These are phyloP conservation scores for Yamadazyma mexicana DNA, from an alignment of 1,139 yeast species.

Conservation along the genomic window DNA sequence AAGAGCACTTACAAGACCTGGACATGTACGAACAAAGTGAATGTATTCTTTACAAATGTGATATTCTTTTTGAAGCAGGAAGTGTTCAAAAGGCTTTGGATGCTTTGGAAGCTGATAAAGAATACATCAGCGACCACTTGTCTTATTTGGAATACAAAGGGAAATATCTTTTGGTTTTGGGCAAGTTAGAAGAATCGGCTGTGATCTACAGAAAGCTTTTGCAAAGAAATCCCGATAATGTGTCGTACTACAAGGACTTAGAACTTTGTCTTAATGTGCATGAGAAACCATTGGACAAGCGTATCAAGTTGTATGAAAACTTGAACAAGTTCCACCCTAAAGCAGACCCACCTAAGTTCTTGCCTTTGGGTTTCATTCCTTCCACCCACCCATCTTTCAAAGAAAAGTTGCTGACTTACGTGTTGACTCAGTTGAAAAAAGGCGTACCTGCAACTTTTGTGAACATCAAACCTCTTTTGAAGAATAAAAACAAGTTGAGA, in stretches of 20 bases:
- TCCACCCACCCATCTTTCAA: conserved; percentile 51
- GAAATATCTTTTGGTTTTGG: conserved; percentile 47
- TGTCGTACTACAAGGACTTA: conserved; percentile 60
- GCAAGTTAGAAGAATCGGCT: conserved; percentile 59
- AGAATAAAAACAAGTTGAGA: conserved; percentile 44
- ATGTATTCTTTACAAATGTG: conserved; percentile 71
- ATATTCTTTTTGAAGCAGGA: conserved; percentile 63
- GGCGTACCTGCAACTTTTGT: conserved; percentile 93
- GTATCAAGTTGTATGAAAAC: conserved; percentile 61
- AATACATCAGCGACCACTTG: conserved; percentile 61
- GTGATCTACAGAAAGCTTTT: conserved; percentile 66
- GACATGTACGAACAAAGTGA: conserved; percentile 82
- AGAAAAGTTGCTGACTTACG: conserved; percentile 48
- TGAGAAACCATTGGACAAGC: conserved; percentile 31
- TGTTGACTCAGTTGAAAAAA: conserved; percentile 61
- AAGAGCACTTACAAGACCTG: conserved; percentile 62
- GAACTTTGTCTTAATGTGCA: conserved; percentile 58
- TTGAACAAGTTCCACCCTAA: conserved; percentile 73
- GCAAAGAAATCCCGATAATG: conserved; percentile 84
- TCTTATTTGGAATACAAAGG: conserved; percentile 70
- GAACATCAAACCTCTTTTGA: conserved; percentile 78
- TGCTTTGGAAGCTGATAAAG: conserved; percentile 53
- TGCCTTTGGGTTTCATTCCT: conserved; percentile 74
- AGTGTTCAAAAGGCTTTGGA: conserved; percentile 64
- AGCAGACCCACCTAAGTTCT: conserved; percentile 75